phyloP scores from a whole-genome alignment of 2,329 filamentous ascomycete genomes.

The Furcasterigmium sp. region DNA sequence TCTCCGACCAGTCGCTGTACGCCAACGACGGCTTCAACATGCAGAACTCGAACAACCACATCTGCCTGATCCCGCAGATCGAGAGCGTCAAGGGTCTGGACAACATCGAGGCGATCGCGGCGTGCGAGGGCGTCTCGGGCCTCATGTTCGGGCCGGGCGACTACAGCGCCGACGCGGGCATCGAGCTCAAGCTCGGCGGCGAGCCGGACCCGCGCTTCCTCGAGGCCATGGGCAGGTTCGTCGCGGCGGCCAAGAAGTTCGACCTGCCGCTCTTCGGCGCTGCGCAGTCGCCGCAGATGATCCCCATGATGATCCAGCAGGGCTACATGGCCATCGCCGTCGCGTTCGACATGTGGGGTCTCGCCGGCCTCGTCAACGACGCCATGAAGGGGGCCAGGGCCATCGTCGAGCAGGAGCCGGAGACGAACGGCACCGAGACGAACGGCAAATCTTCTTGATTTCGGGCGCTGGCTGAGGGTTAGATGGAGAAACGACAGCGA shows the following conservation, averaged over 20 bases:
- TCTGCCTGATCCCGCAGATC: slow-evolving; percentile 15
- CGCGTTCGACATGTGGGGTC: slow-evolving; percentile 10
- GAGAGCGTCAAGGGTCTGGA: slow-evolving; percentile 16
- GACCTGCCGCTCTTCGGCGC: neutral
- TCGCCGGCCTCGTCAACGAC: slow-evolving; percentile 6
- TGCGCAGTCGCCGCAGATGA: slow-evolving; percentile 2
- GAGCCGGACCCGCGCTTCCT: slow-evolving; percentile 5
- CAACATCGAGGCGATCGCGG: slow-evolving; percentile 17
- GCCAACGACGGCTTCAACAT: slow-evolving; percentile 15
- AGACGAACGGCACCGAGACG: neutral
- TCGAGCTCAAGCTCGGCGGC: slow-evolving; percentile 6
- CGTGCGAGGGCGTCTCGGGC: slow-evolving; percentile 8
- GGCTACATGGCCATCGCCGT: slow-evolving; percentile 9
- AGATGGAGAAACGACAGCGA: too few relatives aligned
- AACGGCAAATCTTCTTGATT: too few relatives aligned
- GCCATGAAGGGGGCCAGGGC: slow-evolving; percentile 4
- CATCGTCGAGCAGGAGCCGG: neutral
- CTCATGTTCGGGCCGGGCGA: slow-evolving; percentile 16
- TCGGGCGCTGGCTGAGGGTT: too few relatives aligned
- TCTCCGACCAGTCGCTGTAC: slow-evolving; percentile 15
- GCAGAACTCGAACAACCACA: slow-evolving; percentile 14
- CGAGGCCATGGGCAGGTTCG: slow-evolving; percentile 10
- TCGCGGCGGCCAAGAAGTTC: slow-evolving; percentile 5
- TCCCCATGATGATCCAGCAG: slow-evolving; percentile 8
- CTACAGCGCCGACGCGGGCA: slow-evolving; percentile 11